Evolutionary conservation across 768 basidiomycete genomes (phyloP).

Genomic region (Hypholoma sublateritium): DNA sequence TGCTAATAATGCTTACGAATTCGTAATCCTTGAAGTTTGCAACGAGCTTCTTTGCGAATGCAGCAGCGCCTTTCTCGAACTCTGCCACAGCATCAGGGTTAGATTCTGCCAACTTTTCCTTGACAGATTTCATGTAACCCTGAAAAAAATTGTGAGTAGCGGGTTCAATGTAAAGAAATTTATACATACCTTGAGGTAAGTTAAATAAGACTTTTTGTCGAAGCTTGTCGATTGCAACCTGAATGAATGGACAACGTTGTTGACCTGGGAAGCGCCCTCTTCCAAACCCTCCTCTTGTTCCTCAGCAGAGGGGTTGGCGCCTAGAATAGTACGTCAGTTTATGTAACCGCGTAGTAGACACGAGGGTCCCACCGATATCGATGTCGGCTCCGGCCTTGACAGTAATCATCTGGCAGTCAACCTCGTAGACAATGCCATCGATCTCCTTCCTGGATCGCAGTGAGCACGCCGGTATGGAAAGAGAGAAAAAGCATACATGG

Average conservation of each 20-base stretch:
- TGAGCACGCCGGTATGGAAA: conserved; percentile 4
- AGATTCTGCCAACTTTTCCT: conserved; percentile 53
- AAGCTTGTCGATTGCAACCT: conserved; percentile 79
- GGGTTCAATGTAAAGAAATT: neutral
- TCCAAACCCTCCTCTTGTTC: conserved; percentile 81
- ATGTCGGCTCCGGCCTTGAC: conserved; percentile 78
- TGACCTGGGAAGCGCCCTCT: conserved; percentile 73
- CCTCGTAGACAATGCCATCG: conserved; percentile 82
- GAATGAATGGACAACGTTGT: conserved; percentile 92
- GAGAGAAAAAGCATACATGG: conserved; percentile 51
- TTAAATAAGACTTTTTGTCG: conserved; percentile 87
- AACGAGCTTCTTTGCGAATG: conserved; percentile 86
- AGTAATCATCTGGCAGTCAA: conserved; percentile 73
- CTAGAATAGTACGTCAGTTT: conserved; percentile 35
- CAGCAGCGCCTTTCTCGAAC: conserved; percentile 81
- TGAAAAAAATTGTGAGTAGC: conserved; percentile 24
- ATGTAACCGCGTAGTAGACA: neutral
- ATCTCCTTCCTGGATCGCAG: conserved; percentile 59
- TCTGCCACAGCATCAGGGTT: conserved; percentile 61
- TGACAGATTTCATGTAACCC: conserved; percentile 94
- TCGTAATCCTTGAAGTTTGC: conserved; percentile 92
- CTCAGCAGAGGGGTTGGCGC: conserved; percentile 92
- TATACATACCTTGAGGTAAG: conserved; percentile 73
- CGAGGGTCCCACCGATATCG: conserved; percentile 72
- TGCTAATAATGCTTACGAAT: conserved; percentile 56